Evolutionary conservation across 208 protist species (phyloP), one percentile per base, ranked within the genome.

Genomic region (Plasmodiophora brassicae): DNA sequence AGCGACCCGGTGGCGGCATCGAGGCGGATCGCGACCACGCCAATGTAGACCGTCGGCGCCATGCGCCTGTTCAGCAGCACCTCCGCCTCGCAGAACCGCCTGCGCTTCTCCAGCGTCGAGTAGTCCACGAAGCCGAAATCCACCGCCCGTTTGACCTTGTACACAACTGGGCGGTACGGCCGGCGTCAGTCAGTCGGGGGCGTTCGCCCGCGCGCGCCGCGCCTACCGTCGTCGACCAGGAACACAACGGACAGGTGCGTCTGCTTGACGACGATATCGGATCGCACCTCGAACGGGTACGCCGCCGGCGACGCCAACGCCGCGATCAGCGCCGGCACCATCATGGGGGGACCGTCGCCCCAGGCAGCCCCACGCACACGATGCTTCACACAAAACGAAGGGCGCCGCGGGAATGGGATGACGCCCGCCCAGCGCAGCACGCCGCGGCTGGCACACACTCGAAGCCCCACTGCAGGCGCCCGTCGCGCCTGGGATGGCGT

Each of bases 211-310:
- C n/a, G n/a, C n/a, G n/a, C n/a, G n/a, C n/a, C n/a, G n/a, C n/a
- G n/a, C n/a, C 20, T 78, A 78, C 65, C 65, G 65, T 78, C 65
- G 41, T 78, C 65, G n/a, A 78, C 32, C 32, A 78, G 65, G n/a
- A 78, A 78, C 41, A 78, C n/a, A 8, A 78, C n/a, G 32, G 65
- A 78, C 5, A 78, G 5, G 41, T 78, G 65, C 5, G 65, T 78
- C n/a, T 78, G 14, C n/a, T 32, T 5, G n/a, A 78, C 65, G n/a
- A 5, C 65, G 65, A n/a, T n/a, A n/a, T n/a, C n/a, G n/a, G n/a
- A n/a, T n/a, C n/a, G n/a, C n/a, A n/a, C n/a, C n/a, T n/a, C n/a
- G n/a, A n/a, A n/a, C n/a, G n/a, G n/a, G n/a, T n/a, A n/a, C n/a
- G n/a, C n/a, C n/a, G n/a, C n/a, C n/a, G n/a, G n/a, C n/a, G n/a